A percentile compares a stretch with the other conserved stretches of the same genome.
phyloP scores from a whole-genome alignment of 192 early-diverging fungal genomes.

The Rhizophlyctis rosea region DNA sequence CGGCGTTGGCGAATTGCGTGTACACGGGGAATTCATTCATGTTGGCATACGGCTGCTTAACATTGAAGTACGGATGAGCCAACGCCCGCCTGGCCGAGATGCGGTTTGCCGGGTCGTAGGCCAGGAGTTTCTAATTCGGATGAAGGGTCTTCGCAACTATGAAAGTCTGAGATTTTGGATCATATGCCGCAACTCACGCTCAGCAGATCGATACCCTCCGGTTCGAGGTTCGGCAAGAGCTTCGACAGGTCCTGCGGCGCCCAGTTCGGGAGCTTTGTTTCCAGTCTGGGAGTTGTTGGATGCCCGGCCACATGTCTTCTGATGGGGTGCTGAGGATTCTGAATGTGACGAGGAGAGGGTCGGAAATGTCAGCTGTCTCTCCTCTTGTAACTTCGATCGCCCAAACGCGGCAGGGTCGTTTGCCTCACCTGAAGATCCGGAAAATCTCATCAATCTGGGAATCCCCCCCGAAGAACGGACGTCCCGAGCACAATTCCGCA shows the following conservation, averaged over 20 bases:
- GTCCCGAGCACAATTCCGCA: constrained; percentile 83
- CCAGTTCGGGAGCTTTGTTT: constrained; percentile 80
- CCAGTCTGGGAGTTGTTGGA: constrained; percentile 75
- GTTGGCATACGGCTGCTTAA: too few relatives aligned
- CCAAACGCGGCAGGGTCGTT: too few relatives aligned
- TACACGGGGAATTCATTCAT: too few relatives aligned
- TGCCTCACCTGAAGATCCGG: constrained; percentile 81
- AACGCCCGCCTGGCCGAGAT: constrained; percentile 84
- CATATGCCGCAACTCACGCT: constrained; percentile 25
- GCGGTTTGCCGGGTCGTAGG: constrained; percentile 71
- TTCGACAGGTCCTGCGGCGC: constrained; percentile 41
- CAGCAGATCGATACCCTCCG: constrained; percentile 71
- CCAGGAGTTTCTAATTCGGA: constrained; percentile 54
- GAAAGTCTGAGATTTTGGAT: neutral
- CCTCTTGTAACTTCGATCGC: too few relatives aligned
- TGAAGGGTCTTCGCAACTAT: neutral
- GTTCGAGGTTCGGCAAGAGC: constrained; percentile 52
- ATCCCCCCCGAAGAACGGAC: constrained; percentile 85
- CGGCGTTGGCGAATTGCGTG: too few relatives aligned
- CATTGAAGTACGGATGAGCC: constrained; percentile 76
- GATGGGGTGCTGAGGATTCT: constrained; percentile 78
- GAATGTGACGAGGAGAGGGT: too few relatives aligned
- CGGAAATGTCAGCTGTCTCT: too few relatives aligned
- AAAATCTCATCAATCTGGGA: constrained; percentile 94
- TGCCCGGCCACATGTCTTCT: constrained; percentile 73